Base-by-base conservation (phyloP, 2,329 filamentous ascomycete genomes). In the Ophiostoma sp. region DNA sequence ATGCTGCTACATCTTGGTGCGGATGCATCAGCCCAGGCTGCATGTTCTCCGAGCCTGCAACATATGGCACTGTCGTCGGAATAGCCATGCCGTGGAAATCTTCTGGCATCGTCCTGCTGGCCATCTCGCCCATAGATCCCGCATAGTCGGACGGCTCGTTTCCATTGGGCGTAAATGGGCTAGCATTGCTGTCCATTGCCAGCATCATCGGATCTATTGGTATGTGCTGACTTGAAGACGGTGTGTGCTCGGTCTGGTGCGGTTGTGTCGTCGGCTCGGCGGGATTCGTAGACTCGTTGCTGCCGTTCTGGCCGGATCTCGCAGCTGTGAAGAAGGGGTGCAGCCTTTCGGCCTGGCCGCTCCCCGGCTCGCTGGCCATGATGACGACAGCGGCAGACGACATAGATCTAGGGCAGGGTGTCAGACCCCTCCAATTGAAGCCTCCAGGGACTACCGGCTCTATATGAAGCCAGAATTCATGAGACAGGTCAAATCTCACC, bases 311-410 rank as follows among this genome's bases (percentile, higher is more conserved):
- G 66, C 58, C 36, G 49, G 69, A 65, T 69, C 73, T 75, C 38
- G 76, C 75, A 1, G 77, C 71, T 1, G 74, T 73, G 73, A 87
- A 86, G 76, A 87, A 85, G 18, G 85, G 84, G 72, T 87, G 85
- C 49, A 86, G 73, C 71, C 83, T 84, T 73, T 80, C 81, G 38
- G 70, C 66, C 65, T 64, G 71, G 36, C 66, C 78, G 70, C 73
- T 74, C 66, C 76, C 71, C 68, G 74, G 77, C 74, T 78, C 76
- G 67, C 78, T 78, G 71, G 77, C 76, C 83, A 85, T 85, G 65
- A 75, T 78, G 73, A 77, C 76, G 67, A 80, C 75, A 69, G 79
- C 72, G 60, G 79, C 74, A 58, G 79, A 76, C 76, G 78, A 79
- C 81, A 83, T 84, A 72, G 76, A 76, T 55, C 67, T 70, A 60